Evolutionary conservation across 2,329 filamentous ascomycete genomes (phyloP), one percentile per base, ranked within the genome.

Genomic region (Thielaviopsis punctulata): DNA sequence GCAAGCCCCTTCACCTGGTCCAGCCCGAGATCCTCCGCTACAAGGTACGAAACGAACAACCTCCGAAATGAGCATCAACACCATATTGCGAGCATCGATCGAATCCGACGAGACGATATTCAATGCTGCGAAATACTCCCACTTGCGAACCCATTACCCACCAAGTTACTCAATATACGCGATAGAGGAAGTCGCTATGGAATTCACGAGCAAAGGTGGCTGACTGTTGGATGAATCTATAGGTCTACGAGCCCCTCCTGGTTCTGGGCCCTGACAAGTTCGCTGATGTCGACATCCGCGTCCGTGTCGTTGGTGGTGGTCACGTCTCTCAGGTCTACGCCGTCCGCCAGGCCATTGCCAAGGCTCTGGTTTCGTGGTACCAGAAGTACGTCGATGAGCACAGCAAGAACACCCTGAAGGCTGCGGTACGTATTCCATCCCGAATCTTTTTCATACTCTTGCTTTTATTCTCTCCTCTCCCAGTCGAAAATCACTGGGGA

Each of bases 311-410:
- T 66, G 92, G 92, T 70, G 92, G 92, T 86, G 92, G 90, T 76
- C 90, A 96, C 80, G 89, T 85, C 61, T 94, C 86, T 57, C 89
- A 95, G 74, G 80, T 95, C 73, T 95, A 96, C 75, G 92, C 92
- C 70, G 87, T 96, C 79, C 88, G 92, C 65, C 92, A 98, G 78
- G 90, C 92, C 66, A 96, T 98, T 69, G 82, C 89, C 77, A 98
- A 96, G 82, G 64, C 66, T 56, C 62, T 69, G 55, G 66, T 69
- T 62, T 66, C 88, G 73, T 95, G 95, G 84, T 96, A 95, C 85
- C 90, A 95, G 78, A 95, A 98, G 81, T 98, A 83, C 77, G 87
- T 96, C 73, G 92, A 98, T 69, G 92, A 98, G 85, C 89, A 96
- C 85, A 87, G 85, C 77, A 98, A 98, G 86, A 95, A 96, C 82